Conservation (phyloP, 2,329 filamentous ascomycete species). For the Phaeosphaeriaceae sp. region DNA sequence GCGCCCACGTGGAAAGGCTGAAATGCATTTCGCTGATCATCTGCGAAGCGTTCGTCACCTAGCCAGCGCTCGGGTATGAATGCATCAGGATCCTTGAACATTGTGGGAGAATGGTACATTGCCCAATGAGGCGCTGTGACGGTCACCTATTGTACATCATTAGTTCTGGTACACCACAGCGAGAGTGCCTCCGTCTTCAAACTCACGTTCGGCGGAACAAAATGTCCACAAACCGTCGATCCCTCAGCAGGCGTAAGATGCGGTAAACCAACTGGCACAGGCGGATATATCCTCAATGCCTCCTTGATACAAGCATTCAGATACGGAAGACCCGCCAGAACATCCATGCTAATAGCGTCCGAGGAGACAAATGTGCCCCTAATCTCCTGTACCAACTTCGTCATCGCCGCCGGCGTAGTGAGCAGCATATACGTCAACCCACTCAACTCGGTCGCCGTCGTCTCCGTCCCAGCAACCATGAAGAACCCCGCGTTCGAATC, state of each 20-base stretch:
- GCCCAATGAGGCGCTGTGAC: slow-evolving; percentile 14
- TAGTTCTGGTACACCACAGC: too few species aligned
- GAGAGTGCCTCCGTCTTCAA: too few species aligned
- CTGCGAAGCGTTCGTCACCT: slow-evolving; percentile 15
- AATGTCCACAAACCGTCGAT: slow-evolving; percentile 38
- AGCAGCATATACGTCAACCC: slow-evolving; percentile 47
- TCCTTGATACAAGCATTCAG: slow-evolving; percentile 45
- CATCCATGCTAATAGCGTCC: slow-evolving; percentile 24
- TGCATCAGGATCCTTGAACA: slow-evolving; percentile 27
- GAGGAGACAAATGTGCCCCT: slow-evolving; percentile 17
- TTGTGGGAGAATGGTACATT: slow-evolving; percentile 12
- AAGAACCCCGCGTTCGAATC: slow-evolving; percentile 36
- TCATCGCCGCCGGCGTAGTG: slow-evolving; percentile 14
- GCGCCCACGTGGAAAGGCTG: slow-evolving; percentile 31
- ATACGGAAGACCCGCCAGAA: slow-evolving; percentile 42
- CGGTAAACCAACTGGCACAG: slow-evolving; percentile 41
- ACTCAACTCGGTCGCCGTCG: slow-evolving; percentile 37
- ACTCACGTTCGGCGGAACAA: slow-evolving; percentile 32
- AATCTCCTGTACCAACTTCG: slow-evolving; percentile 27
- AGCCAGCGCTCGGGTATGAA: slow-evolving; percentile 43
- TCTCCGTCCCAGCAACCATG: slow-evolving; percentile 38
- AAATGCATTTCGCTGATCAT: slow-evolving; percentile 16
- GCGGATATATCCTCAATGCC: slow-evolving; percentile 42
- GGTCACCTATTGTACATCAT: slow-evolving; percentile 17
- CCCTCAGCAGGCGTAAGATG: slow-evolving; percentile 39